phyloP scores from a whole-genome alignment of 1,284 basidiomycete genomes.

The Ustilago shanxiensis region DNA sequence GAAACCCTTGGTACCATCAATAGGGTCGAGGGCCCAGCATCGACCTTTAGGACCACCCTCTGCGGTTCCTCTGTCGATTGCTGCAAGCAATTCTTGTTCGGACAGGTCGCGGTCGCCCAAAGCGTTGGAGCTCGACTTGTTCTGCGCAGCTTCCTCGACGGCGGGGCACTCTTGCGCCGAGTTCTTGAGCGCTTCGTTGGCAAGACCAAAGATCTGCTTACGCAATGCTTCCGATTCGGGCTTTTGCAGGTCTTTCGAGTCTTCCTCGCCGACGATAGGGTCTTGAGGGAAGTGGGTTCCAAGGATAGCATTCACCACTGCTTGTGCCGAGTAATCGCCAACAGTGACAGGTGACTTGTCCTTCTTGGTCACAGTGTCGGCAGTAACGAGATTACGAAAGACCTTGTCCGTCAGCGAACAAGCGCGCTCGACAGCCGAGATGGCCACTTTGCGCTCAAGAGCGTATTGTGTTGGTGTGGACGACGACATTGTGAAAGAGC shows the following conservation, averaged over 20 bases:
- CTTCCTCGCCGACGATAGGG: conserved; percentile 94
- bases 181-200: conserved; percentile 80
- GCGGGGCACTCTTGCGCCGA: conserved; percentile 71
- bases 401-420: conserved; percentile 81
- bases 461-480: conserved; percentile 62
- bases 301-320: conserved; percentile 65
- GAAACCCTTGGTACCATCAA: conserved; percentile 95
- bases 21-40: conserved; percentile 90
- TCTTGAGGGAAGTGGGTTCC: conserved; percentile 81
- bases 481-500: conserved; percentile 32
- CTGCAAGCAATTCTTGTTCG: conserved; percentile 77
- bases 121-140: conserved; percentile 70
- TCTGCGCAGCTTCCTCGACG: conserved; percentile 32
- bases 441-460: conserved; percentile 79
- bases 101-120: conserved; percentile 71
- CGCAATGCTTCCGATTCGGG: conserved; percentile 73
- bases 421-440: conserved; percentile 90
- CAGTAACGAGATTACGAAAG: conserved; percentile 85
- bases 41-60: conserved; percentile 83
- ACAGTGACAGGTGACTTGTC: conserved; percentile 96
- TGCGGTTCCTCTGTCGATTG: conserved; percentile 87
- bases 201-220: conserved; percentile 82
- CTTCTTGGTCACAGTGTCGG: conserved; percentile 88
- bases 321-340: conserved; percentile 69
- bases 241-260: conserved; percentile 77